Evolutionary conservation across 2,329 filamentous ascomycete genomes (phyloP).

Genomic region (Epichloe glyceriae): DNA sequence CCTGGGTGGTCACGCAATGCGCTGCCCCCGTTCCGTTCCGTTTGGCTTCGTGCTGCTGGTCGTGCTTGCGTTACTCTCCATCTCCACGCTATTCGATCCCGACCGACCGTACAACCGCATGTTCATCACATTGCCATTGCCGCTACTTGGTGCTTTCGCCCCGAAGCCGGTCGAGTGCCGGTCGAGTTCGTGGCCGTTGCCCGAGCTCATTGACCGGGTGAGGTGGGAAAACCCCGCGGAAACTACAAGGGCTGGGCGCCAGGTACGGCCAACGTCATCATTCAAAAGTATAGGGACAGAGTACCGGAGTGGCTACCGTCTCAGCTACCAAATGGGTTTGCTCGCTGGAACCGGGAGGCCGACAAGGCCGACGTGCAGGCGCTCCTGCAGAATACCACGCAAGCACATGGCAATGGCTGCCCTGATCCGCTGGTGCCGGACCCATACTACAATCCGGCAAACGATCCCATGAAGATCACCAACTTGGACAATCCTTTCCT

Average conservation of each 20-base stretch:
- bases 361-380: constrained; percentile 4
- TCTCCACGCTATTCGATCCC: constrained; percentile 15
- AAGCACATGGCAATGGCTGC: neutral
- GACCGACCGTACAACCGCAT: constrained; percentile 19
- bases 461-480: constrained; percentile 26
- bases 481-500: constrained; percentile 24
- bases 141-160: constrained; percentile 17
- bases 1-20: constrained; percentile 7
- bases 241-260: constrained; percentile 23
- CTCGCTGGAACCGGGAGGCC: constrained; percentile 16
- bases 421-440: constrained; percentile 3
- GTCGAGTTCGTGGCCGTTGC: constrained; percentile 18
- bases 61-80: constrained; percentile 11
- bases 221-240: constrained; percentile 16
- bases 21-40: constrained; percentile 7
- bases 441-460: constrained; percentile 18
- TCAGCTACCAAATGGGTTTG: constrained; percentile 16
- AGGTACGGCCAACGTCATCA: constrained; percentile 12
- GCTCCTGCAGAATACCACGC: neutral
- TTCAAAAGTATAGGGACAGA: constrained; percentile 14
- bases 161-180: constrained; percentile 14
- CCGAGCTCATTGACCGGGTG: constrained; percentile 13
- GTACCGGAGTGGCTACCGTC: constrained; percentile 18
- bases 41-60: constrained; percentile 10
- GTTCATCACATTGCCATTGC: constrained; percentile 19